Conservation (phyloP, 768 basidiomycete species). For the Leccinum variicolor region DNA sequence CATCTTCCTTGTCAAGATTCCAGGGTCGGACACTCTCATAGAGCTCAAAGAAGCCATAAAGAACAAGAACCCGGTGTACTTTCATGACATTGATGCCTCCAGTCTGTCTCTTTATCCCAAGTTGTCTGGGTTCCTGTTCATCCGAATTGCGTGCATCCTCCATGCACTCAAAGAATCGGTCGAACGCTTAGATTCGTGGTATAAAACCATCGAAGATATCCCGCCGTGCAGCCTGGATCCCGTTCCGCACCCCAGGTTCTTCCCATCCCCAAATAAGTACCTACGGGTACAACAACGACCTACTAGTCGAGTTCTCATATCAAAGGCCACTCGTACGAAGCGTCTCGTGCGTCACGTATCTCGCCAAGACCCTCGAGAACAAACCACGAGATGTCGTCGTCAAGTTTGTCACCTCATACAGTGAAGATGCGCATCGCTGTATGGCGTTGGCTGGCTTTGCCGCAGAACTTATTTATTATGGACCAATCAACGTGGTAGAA, state of each 20-base stretch:
- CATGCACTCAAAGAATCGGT: too few relatives aligned
- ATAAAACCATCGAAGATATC: not conserved
- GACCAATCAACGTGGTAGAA: constrained; percentile 8
- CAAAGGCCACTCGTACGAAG: constrained; percentile 15
- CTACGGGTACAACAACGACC: not conserved
- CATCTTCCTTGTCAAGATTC: not conserved
- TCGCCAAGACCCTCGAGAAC: constrained; percentile 9
- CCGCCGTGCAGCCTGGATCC: not conserved
- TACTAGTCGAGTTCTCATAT: constrained; percentile 20
- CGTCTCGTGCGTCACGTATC: constrained; percentile 23
- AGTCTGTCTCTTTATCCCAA: too few relatives aligned
- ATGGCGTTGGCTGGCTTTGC: constrained; percentile 29
- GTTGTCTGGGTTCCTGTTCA: too few relatives aligned
- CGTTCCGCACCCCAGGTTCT: constrained; percentile 14
- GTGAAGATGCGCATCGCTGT: constrained; percentile 28
- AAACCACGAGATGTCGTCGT: constrained; percentile 25
- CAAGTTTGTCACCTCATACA: constrained; percentile 38
- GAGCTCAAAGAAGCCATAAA: too few relatives aligned
- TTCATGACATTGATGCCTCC: too few relatives aligned
- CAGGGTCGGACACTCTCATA: too few relatives aligned
- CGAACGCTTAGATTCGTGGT: constrained; percentile 16
- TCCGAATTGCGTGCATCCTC: too few relatives aligned
- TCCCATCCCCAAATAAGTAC: constrained; percentile 16
- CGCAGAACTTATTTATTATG: constrained; percentile 32
- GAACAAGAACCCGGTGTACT: too few relatives aligned